Evolutionary conservation across 495 filamentous ascomycete genomes (phyloP).

Genomic region (Wilcoxina mikolae): DNA sequence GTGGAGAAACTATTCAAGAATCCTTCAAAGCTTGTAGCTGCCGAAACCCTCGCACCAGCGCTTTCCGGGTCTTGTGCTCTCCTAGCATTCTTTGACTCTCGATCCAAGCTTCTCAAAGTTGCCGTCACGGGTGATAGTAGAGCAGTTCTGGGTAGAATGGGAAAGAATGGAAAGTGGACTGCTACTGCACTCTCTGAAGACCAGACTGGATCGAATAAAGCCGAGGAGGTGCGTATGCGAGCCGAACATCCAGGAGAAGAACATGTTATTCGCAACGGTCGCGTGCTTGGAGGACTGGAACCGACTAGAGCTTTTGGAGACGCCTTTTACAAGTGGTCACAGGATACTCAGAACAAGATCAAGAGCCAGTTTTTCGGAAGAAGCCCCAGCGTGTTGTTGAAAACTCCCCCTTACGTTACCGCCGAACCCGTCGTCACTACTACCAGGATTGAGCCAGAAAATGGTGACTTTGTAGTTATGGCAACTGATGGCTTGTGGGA

Average conservation of each 20-base stretch:
- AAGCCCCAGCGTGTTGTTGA: conserved; percentile 51
- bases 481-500: conserved; percentile 98
- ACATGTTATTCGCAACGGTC: conserved; percentile 67
- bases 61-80: conserved; percentile 91
- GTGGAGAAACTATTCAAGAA: conserved; percentile 74
- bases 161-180: conserved; percentile 72
- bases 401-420: conserved; percentile 93
- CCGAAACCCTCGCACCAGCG: conserved; percentile 81
- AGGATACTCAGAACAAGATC: conserved; percentile 65
- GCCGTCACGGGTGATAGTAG: conserved; percentile 91
- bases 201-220: conserved; percentile 74
- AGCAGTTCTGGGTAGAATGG: conserved; percentile 74
- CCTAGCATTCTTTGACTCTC: conserved; percentile 87
- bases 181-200: conserved; percentile 80
- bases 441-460: conserved; percentile 79
- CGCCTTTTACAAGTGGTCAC: conserved; percentile 88
- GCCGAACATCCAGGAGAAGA: conserved; percentile 78
- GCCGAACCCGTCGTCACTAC: conserved; percentile 91
- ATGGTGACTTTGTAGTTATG: conserved; percentile 90
- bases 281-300: conserved; percentile 81
- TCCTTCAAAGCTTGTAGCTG: conserved; percentile 73
- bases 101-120: conserved; percentile 66
- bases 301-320: conserved; percentile 91
- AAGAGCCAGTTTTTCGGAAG: conserved; percentile 74
- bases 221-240: conserved; percentile 66